Base-by-base conservation (phyloP, 164 flowering plant species). In the Annona squamosa region DNA sequence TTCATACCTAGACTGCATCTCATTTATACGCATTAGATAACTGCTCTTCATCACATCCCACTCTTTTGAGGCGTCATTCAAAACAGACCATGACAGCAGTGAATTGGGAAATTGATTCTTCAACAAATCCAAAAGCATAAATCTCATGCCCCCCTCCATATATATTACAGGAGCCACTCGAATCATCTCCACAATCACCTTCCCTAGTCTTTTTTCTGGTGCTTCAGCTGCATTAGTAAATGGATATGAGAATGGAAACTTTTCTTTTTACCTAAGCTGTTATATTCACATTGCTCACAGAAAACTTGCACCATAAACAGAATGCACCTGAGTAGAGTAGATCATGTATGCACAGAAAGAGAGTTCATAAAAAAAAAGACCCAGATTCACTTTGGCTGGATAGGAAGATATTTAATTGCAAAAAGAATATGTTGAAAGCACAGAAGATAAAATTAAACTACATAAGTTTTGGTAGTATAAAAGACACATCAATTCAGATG, bases 121-220 rank as follows among this genome's bases (percentile, higher is more conserved):
- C 71, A 80, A 48, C 48, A 80, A 48, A 71, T 80, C 77, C 69
- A 69, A 72, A 13, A 77, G 79, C 73, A 76, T 63, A 74, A 80
- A 57, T 57, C 82, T 67, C 47, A 74, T 48, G 63, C 79, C 79
- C 45, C 75, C 79, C 63, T 80, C 77, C 16, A 67, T 48, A 72
- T 80, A 80, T 16, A 80, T 74, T 67, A 80, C 75, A 71, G 82
- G 82, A 16, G 73, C 77, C 71, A 74, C 71, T 74, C 72, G 75
- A 71, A 80, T 70, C 75, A 74, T 71, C 75, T 80, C 70, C 46
- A 37, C 47, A 41, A 80, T 72, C 67, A 80, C 73, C 73, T 77
- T 80, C 19, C 71, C 79, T 9, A 74, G 19, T 48, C 71, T 68
- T 77, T 74, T 80, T 56, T 74, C 82, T 43, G 76, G 77, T 45